Conservation (phyloP, 2,329 filamentous ascomycete species). For the Fusarium dimerum region DNA sequence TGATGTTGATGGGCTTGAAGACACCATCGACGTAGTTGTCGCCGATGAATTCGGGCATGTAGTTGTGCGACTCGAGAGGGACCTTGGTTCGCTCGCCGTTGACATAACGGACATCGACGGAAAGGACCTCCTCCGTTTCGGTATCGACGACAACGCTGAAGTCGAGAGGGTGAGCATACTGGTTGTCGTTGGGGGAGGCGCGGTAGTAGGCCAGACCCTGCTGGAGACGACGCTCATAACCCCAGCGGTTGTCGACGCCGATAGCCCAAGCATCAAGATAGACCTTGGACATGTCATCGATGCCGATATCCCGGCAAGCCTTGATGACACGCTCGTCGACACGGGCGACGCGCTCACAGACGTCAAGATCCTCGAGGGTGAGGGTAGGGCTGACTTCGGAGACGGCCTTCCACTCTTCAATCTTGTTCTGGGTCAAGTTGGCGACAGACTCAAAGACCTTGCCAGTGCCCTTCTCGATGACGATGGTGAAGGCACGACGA, state of each 20-base stretch:
- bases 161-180: slow-evolving; percentile 59
- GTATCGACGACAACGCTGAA: slow-evolving; percentile 45
- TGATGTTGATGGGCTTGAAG: slow-evolving; percentile 41
- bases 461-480: slow-evolving; percentile 42
- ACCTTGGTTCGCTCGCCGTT: slow-evolving; percentile 51
- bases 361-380: slow-evolving; percentile 79
- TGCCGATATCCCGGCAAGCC: slow-evolving; percentile 73
- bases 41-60: slow-evolving; percentile 38
- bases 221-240: slow-evolving; percentile 69
- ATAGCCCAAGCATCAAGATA: slow-evolving; percentile 87
- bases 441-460: slow-evolving; percentile 54
- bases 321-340: slow-evolving; percentile 74
- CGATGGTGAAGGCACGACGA: slow-evolving; percentile 52
- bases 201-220: slow-evolving; percentile 84
- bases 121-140: slow-evolving; percentile 50
- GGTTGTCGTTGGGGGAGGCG: slow-evolving; percentile 67
- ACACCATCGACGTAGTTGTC: slow-evolving; percentile 37
- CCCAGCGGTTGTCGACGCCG: slow-evolving; percentile 78
- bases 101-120: slow-evolving; percentile 43
- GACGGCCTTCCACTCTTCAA: slow-evolving; percentile 49
- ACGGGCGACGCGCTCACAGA: slow-evolving; percentile 68
- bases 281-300: slow-evolving; percentile 80
- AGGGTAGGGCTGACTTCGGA: slow-evolving; percentile 52
- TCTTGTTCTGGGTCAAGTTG: slow-evolving; percentile 42
- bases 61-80: slow-evolving; percentile 40